Conservation (phyloP, 2,329 filamentous ascomycete species). For the Aspergillus fumigatiaffinis region DNA sequence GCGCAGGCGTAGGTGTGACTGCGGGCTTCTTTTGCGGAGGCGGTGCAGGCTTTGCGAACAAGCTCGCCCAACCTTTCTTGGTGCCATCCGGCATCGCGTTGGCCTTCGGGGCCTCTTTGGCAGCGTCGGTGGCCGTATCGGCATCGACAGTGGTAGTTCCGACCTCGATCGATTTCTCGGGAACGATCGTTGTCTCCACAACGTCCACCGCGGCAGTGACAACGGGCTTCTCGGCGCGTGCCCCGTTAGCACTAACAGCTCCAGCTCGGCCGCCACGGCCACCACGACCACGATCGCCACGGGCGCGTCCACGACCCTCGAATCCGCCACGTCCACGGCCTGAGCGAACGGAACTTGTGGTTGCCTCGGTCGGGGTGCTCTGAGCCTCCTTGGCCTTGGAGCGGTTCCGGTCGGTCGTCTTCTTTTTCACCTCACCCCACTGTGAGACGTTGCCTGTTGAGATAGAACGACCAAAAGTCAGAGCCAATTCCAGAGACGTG, state of each 20-base stretch:
- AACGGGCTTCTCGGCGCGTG: slow-evolving; percentile 33
- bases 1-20: slow-evolving; percentile 1
- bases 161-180: slow-evolving; percentile 18
- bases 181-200: neutral
- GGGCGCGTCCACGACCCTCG: slow-evolving; percentile 44
- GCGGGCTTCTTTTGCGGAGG: slow-evolving; percentile 49
- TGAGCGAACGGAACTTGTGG: slow-evolving; percentile 33
- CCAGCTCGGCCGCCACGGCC: slow-evolving; percentile 44
- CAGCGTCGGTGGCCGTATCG: slow-evolving; percentile 11
- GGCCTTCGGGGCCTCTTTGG: slow-evolving; percentile 25
- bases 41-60: slow-evolving; percentile 64
- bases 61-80: slow-evolving; percentile 64
- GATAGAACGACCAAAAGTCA: slow-evolving; percentile 12
- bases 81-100: slow-evolving; percentile 36
- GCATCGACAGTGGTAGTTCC: slow-evolving; percentile 18
- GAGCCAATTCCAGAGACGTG: slow-evolving; percentile 4
- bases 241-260: slow-evolving; percentile 39
- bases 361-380: slow-evolving; percentile 30
- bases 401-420: slow-evolving; percentile 43
- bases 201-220: slow-evolving; percentile 9
- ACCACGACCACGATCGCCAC: slow-evolving; percentile 47
- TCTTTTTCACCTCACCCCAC: slow-evolving; percentile 53
- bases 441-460: slow-evolving; percentile 47
- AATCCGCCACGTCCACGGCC: slow-evolving; percentile 46
- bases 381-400: slow-evolving; percentile 45